Percentiles rank a stretch among this genome's conserved stretches.
Evolutionary conservation across 2,329 filamentous ascomycete species (phyloP).

Genomic region (Alternaria brassicae): DNA sequence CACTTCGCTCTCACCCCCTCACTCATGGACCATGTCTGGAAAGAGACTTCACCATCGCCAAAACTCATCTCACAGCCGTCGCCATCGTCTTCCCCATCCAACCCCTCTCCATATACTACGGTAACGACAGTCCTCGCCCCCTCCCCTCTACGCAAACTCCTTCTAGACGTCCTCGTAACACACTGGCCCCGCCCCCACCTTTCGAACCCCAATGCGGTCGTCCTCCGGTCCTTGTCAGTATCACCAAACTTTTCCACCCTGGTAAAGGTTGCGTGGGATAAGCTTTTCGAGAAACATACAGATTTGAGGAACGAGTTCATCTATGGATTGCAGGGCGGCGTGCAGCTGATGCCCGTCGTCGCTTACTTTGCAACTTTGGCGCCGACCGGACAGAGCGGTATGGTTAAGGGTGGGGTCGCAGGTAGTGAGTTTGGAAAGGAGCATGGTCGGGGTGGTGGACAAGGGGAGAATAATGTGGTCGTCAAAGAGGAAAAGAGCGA

Average conservation of each 20-base stretch:
- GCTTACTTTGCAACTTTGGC: constrained; percentile 8
- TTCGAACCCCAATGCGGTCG: neutral
- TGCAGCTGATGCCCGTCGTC: constrained; percentile 1
- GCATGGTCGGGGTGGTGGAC: neutral
- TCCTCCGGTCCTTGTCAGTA: neutral
- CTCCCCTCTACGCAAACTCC: constrained; percentile 14
- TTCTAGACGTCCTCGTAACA: constrained; percentile 15
- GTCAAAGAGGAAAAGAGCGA: neutral
- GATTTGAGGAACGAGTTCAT: constrained; percentile 23
- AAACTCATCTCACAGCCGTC: too few species aligned
- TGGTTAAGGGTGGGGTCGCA: neutral
- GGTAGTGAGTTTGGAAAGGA: neutral
- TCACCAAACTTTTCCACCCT: constrained; percentile 1
- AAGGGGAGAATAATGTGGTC: neutral
- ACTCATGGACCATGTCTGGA: constrained; percentile 22
- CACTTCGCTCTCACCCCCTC: constrained; percentile 19
- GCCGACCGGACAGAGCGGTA: neutral
- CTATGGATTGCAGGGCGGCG: constrained; percentile 17
- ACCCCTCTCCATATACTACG: neutral
- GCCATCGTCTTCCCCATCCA: neutral
- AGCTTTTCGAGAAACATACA: constrained; percentile 13
- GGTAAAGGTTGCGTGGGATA: constrained; percentile 14
- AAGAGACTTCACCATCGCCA: neutral
- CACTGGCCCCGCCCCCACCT: constrained; percentile 16
- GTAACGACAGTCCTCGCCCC: neutral